phyloP scores from a whole-genome alignment of 225 moss, liverwort and hornwort species.

The Bryum argenteum region DNA sequence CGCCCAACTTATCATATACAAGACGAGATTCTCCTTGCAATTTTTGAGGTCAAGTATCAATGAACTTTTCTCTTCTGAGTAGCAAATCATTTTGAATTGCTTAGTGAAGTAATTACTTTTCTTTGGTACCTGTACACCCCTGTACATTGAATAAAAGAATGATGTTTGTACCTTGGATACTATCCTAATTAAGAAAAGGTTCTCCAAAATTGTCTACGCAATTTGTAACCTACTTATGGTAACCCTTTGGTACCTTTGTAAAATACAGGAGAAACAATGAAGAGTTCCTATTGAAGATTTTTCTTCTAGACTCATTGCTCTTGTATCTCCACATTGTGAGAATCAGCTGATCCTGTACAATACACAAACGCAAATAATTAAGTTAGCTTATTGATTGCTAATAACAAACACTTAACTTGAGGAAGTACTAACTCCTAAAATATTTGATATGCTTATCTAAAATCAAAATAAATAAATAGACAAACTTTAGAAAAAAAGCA shows the following conservation, averaged over 20 bases:
- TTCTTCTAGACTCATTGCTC: conserved; percentile 7
- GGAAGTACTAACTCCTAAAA: no score
- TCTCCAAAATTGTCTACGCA: no score
- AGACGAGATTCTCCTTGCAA: no score
- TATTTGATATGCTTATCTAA: no score
- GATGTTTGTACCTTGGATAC: not conserved
- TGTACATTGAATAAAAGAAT: not conserved
- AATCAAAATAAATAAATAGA: no score
- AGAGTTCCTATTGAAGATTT: not conserved
- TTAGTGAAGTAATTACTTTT: conserved; percentile 7
- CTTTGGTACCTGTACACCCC: not conserved
- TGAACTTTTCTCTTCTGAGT: not conserved
- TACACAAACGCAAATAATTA: not conserved
- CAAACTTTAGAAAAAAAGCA: no score
- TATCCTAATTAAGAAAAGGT: not conserved
- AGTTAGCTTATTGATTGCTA: no score
- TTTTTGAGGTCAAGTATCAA: no score
- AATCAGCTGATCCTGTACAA: conserved; percentile 20
- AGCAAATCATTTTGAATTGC: not conserved
- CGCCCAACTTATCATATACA: no score
- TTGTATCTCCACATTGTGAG: conserved; percentile 3
- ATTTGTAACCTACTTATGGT: no score
- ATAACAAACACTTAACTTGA: no score
- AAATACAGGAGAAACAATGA: not conserved
- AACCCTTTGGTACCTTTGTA: no score